These are phyloP conservation scores for Ophiocordyceps australis DNA, from an alignment of 2,329 filamentous ascomycete genomes.

Conservation along the genomic window DNA sequence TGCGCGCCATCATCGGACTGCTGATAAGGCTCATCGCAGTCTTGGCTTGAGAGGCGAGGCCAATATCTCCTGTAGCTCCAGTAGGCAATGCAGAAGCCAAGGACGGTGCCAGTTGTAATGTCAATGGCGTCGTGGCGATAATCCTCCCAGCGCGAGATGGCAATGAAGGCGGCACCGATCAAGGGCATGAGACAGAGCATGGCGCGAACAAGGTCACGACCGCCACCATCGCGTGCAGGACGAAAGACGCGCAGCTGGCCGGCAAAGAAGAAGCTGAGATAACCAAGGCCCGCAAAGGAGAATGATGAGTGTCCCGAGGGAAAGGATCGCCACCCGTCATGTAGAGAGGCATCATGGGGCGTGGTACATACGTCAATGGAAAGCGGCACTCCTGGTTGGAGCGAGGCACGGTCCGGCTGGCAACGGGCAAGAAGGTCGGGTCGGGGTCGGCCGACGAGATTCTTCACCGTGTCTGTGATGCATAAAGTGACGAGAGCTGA, in stretches of 20 bases:
- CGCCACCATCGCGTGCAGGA: slow-evolving; percentile 17
- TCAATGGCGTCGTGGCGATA: slow-evolving; percentile 58
- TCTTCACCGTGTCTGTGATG: slow-evolving; percentile 83
- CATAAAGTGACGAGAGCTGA: slow-evolving; percentile 61
- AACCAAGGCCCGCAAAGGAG: slow-evolving; percentile 62
- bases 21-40: slow-evolving; percentile 40
- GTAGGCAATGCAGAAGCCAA: slow-evolving; percentile 42
- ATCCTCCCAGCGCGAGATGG: slow-evolving; percentile 50
- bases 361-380: slow-evolving; percentile 58
- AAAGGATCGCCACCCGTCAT: slow-evolving; percentile 75
- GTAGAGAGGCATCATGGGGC: slow-evolving; percentile 45
- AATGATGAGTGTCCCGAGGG: slow-evolving; percentile 69
- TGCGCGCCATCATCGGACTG: slow-evolving; percentile 18
- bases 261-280: slow-evolving; percentile 50
- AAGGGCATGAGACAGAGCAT: slow-evolving; percentile 39
- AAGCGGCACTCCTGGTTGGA: slow-evolving; percentile 31
- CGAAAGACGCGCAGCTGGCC: slow-evolving; percentile 45
- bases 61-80: slow-evolving; percentile 51
- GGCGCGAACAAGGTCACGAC: slow-evolving; percentile 34
- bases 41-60: slow-evolving; percentile 30
- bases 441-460: slow-evolving; percentile 59
- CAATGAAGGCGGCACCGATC: slow-evolving; percentile 46
- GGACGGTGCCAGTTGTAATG: slow-evolving; percentile 39
- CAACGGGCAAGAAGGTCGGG: slow-evolving; percentile 56
- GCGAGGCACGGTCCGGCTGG: slow-evolving; percentile 41